These are phyloP conservation scores for Wallacemonas collosoma DNA, from an alignment of 208 protist species.

Conservation along the genomic window DNA sequence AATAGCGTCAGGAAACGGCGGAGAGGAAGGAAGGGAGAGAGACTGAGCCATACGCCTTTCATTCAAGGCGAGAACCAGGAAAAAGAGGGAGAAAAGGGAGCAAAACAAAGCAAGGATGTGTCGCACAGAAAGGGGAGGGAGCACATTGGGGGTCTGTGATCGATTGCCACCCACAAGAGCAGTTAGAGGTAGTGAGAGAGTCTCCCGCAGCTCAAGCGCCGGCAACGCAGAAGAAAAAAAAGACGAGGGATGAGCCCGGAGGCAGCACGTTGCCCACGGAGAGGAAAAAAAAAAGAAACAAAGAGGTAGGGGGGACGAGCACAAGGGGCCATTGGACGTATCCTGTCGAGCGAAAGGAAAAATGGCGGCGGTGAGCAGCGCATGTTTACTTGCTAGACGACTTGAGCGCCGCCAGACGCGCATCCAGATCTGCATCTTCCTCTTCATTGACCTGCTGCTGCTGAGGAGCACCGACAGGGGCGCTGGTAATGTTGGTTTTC, in stretches of 20 bases:
- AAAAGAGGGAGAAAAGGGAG: constrained; percentile 1
- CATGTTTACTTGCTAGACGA: constrained; percentile 66
- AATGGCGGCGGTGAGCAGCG: background rate
- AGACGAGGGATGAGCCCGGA: background rate
- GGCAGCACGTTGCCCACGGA: background rate
- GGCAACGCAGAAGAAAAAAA: background rate
- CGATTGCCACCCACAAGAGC: too few relatives aligned
- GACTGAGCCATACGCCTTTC: background rate
- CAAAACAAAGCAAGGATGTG: constrained; percentile 5
- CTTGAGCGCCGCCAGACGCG: constrained; percentile 79
- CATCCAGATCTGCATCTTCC: constrained; percentile 85
- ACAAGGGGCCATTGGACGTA: too few relatives aligned
- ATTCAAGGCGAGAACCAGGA: background rate
- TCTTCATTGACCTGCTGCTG: constrained; percentile 46
- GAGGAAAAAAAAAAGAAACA: constrained; percentile 17
- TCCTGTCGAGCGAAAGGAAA: too few relatives aligned
- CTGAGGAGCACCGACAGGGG: constrained; percentile 22
- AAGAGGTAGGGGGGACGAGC: background rate
- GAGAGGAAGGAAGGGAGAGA: background rate
- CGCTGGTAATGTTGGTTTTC: constrained; percentile 70
- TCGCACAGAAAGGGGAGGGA: too few relatives aligned
- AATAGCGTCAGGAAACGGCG: constrained; percentile 1
- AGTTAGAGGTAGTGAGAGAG: too few relatives aligned
- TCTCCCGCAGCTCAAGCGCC: too few relatives aligned
- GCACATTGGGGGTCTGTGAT: too few relatives aligned